Conservation (phyloP, 805 yeast genomes). For the Spencermartinsiella europaea region DNA sequence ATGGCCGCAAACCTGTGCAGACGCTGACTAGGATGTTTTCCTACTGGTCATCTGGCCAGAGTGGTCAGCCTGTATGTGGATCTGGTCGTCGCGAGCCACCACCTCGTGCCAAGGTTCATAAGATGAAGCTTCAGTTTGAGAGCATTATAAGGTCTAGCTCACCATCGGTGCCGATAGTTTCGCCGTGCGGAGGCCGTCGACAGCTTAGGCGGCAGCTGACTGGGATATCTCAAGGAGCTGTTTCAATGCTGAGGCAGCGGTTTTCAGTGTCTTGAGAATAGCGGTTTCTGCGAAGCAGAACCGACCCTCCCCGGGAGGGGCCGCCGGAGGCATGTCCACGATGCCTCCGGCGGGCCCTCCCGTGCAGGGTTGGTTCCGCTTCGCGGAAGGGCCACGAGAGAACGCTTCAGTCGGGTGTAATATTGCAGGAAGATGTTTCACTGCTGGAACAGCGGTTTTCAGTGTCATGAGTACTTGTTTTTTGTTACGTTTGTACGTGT, state of each 20-base stretch:
- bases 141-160: slow-evolving; percentile 1
- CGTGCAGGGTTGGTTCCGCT: too few species aligned
- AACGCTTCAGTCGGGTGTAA: neutral
- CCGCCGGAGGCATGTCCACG: too few species aligned
- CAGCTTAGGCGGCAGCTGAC: slow-evolving; percentile 13
- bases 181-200: slow-evolving; percentile 1
- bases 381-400: too few species aligned
- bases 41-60: slow-evolving; percentile 5
- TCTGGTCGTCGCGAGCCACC: slow-evolving; percentile 16
- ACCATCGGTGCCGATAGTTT: neutral
- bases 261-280: slow-evolving; percentile 8
- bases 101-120: slow-evolving; percentile 20
- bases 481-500: too few species aligned
- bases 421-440: too few species aligned
- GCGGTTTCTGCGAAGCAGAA: too few species aligned
- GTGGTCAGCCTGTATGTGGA: neutral
- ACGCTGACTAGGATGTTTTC: slow-evolving; percentile 19
- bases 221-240: slow-evolving; percentile 17
- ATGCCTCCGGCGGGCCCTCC: too few species aligned
- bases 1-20: slow-evolving; percentile 15
- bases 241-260: slow-evolving; percentile 17
- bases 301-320: too few species aligned
- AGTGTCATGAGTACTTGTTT: too few species aligned
- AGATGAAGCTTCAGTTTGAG: slow-evolving; percentile 19
- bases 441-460: too few species aligned